Evolutionary conservation across 495 filamentous ascomycete genomes (phyloP), one percentile per base, ranked within the genome.

Genomic region (Ascodesmis nigricans): DNA sequence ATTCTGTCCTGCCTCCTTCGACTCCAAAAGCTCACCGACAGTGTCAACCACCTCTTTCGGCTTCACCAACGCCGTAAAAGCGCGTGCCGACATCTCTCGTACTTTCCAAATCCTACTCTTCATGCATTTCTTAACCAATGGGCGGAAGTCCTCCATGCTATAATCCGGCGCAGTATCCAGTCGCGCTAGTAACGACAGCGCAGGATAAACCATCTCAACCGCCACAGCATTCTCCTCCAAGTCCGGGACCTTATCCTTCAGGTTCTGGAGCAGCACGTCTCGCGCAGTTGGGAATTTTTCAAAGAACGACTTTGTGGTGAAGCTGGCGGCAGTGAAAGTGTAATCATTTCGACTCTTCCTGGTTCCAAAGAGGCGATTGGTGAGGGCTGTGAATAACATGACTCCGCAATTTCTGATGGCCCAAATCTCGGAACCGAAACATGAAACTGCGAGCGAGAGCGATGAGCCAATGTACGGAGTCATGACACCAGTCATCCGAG

Each of bases 391-490:
- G 46, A 93, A 71, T 4, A 97, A 66, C 60, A 95, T 75, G 21
- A 95, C 57, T 16, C 83, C 80, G 36, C 78, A 91, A 45, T 97
- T 97, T 1, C 81, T 69, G 40, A 97, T 78, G 1, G 81, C 73
- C 87, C 87, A 97, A 45, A 66, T 27, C 54, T 67, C 57, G 6
- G 67, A 72, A 33, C 62, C 71, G 4, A 95, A 60, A 38, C 71
- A 74, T 21, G 63, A 59, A 8, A 75, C 74, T 5, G 80, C 81
- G 23, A 92, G 60, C 23, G 71, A 66, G 11, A 95, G 57, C 6
- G 66, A 66, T n/a, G 65, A 51, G 34, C 76, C 73, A 17, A 95
- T 62, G 41, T 78, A 71, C 1, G 52, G 54, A 39, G 83, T 77
- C 0, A 75, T 70, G 23, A 53, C 46, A 14, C 56, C 53, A 6